Conservation (phyloP, 352 stramenopile genomes). For the Saprolegnia diclina region DNA sequence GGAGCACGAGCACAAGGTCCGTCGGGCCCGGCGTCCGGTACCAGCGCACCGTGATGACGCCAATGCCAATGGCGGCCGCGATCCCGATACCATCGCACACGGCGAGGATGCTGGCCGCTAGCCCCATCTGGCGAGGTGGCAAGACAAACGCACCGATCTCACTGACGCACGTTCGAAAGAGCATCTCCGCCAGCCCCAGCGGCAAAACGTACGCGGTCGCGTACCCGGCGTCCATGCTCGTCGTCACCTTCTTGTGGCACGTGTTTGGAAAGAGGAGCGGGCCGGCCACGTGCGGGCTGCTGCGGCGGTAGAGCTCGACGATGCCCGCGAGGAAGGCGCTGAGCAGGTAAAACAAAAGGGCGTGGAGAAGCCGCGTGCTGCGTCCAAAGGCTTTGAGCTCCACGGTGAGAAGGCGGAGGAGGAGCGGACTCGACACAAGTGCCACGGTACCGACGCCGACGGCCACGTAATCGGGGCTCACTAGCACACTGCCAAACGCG, state of each 20-base stretch:
- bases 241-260: constrained; percentile 14
- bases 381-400: constrained; percentile 1
- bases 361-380: constrained; percentile 5
- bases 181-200: neutral
- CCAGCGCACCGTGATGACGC: constrained; percentile 3
- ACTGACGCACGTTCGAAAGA: neutral
- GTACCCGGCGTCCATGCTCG: neutral
- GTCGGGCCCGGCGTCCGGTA: neutral
- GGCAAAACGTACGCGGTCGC: neutral
- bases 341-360: constrained; percentile 29
- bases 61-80: neutral
- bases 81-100: constrained; percentile 7
- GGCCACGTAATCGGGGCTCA: constrained; percentile 15
- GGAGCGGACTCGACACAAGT: neutral
- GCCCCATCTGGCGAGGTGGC: neutral
- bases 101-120: neutral
- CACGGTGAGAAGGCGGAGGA: neutral
- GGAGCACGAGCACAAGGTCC: constrained; percentile 16
- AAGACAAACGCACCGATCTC: neutral
- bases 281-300: neutral
- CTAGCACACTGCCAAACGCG: constrained; percentile 30
- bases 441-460: neutral
- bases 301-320: constrained; percentile 69
- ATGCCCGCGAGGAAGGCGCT: constrained; percentile 57
- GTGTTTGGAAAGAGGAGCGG: neutral